Percentiles rank a stretch among this genome's conserved stretches.
Evolutionary conservation across 2,329 filamentous ascomycete genomes (phyloP).

Genomic region (Fonsecaea monophora): DNA sequence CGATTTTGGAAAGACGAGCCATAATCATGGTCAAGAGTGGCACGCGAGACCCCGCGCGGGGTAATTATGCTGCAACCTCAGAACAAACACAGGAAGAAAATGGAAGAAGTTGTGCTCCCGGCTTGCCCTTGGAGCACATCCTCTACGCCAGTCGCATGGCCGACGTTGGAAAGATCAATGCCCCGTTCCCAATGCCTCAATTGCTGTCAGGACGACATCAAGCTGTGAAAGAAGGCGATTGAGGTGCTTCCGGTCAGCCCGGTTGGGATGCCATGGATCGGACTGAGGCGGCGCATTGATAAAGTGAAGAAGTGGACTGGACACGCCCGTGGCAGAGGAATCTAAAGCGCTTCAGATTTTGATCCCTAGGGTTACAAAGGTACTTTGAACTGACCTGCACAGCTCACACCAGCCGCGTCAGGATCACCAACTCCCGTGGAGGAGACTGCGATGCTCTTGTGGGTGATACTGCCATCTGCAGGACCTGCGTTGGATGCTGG

Average conservation of each 20-base stretch:
- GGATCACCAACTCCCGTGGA: not conserved
- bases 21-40: constrained; percentile 1
- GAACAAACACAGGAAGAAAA: not conserved
- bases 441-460: constrained; percentile 14
- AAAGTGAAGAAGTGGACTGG: constrained; percentile 4
- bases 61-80: constrained; percentile 11
- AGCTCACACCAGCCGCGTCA: not conserved
- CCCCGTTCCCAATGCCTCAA: not conserved
- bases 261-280: constrained; percentile 11
- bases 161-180: not conserved
- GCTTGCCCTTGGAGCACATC: too few relatives aligned
- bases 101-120: not conserved
- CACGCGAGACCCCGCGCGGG: constrained; percentile 5
- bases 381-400: not conserved
- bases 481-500: not conserved
- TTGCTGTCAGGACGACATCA: not conserved
- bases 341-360: not conserved
- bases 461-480: not conserved
- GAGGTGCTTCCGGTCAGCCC: constrained; percentile 1
- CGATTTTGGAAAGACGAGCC: not conserved
- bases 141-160: not conserved
- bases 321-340: not conserved
- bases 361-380: not conserved
- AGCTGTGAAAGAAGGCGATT: constrained; percentile 7
- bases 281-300: not conserved